These are phyloP conservation scores for Botryotinia calthae DNA, from an alignment of 2,329 filamentous ascomycete species.

Conservation along the genomic window DNA sequence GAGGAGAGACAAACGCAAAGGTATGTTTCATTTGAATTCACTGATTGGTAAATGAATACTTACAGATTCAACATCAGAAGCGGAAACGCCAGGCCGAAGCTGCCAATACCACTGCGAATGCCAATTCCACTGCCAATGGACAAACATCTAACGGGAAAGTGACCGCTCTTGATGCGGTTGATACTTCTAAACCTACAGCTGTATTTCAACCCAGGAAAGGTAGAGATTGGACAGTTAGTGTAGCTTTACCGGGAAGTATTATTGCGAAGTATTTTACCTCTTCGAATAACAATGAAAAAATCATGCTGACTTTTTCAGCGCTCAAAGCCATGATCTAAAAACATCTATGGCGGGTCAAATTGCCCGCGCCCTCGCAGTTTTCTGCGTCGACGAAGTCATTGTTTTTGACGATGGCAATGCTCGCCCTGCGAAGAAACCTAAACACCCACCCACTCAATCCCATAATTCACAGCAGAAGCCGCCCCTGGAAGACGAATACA, in stretches of 20 bases:
- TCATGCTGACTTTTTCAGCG: conserved; percentile 27
- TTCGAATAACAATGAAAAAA: conserved; percentile 23
- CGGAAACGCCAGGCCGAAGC: conserved; percentile 37
- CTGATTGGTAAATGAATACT: background rate
- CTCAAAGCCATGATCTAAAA: conserved; percentile 59
- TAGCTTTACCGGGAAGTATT: conserved; percentile 76
- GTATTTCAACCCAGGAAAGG: conserved; percentile 64
- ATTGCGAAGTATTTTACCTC: conserved; percentile 60
- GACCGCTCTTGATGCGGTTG: conserved; percentile 34
- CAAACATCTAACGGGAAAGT: conserved; percentile 32
- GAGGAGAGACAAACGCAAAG: conserved; percentile 36
- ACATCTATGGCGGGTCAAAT: conserved; percentile 71
- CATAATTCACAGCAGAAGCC: conserved; percentile 43
- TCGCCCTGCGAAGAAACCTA: conserved; percentile 31
- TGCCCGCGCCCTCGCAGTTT: conserved; percentile 77
- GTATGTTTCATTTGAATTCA: conserved; percentile 20
- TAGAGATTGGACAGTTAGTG: conserved; percentile 69
- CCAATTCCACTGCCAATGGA: conserved; percentile 29
- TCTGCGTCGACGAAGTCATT: conserved; percentile 80
- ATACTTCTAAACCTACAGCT: conserved; percentile 64
- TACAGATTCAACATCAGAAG: conserved; percentile 32
- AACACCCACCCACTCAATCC: conserved; percentile 27
- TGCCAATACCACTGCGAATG: conserved; percentile 29
- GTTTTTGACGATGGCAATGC: conserved; percentile 71
- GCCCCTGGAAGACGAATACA: conserved; percentile 48